These are phyloP conservation scores for Coemansia sp. DNA, from an alignment of 192 early-diverging fungal genomes.

Conservation along the genomic window DNA sequence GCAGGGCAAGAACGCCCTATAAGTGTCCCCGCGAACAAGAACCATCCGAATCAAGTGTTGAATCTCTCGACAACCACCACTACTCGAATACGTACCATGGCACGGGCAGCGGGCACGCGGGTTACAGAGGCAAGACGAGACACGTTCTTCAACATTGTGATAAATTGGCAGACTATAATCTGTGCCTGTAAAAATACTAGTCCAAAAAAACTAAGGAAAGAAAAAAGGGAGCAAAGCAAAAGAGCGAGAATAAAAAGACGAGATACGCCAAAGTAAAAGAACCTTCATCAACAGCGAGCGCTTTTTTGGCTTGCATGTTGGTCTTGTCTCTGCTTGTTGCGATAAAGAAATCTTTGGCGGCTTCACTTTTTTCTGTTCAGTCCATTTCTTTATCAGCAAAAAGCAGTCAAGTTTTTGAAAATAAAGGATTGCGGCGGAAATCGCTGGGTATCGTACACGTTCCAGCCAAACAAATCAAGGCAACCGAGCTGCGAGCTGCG, in stretches of 20 bases:
- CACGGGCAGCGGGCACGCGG: conserved; percentile 51
- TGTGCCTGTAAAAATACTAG: conserved; percentile 31
- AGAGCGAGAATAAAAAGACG: conserved; percentile 7
- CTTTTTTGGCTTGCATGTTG: neutral
- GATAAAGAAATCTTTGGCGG: conserved; percentile 5
- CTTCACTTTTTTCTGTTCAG: neutral
- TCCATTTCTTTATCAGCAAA: conserved; percentile 9
- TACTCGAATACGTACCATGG: conserved; percentile 44
- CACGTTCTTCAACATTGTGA: conserved; percentile 58
- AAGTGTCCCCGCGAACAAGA: neutral
- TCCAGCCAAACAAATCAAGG: neutral
- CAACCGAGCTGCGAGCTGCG: neutral
- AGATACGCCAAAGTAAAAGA: neutral
- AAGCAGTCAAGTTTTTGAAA: conserved; percentile 5
- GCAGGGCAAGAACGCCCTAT: neutral
- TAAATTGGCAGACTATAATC: conserved; percentile 38
- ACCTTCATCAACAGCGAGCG: neutral
- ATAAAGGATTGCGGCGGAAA: neutral
- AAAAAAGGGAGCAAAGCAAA: conserved; percentile 12
- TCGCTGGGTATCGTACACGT: neutral
- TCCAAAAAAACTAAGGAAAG: conserved; percentile 21
- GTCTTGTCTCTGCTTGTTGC: neutral
- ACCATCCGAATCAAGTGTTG: neutral
- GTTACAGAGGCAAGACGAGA: conserved; percentile 50
- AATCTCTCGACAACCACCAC: neutral